phyloP scores from a whole-genome alignment of 2,329 filamentous ascomycete genomes.

The Ascochyta koolunga region DNA sequence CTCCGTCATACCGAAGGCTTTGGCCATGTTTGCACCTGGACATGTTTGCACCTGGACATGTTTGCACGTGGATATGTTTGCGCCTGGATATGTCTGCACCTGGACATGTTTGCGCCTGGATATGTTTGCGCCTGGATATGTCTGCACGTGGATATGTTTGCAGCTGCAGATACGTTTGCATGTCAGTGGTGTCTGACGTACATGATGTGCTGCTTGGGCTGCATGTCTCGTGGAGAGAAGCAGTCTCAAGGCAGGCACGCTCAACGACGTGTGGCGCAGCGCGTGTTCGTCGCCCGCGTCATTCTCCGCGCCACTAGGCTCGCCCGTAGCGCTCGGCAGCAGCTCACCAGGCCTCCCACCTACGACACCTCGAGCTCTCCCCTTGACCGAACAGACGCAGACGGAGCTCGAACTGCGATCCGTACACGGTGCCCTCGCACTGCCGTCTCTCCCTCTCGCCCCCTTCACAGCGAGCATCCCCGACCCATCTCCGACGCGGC shows the following conservation, averaged over 20 bases:
- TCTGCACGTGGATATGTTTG: too few species aligned
- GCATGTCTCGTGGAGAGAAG: too few species aligned
- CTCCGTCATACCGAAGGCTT: not conserved
- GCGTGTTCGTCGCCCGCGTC: constrained; percentile 20
- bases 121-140: too few species aligned
- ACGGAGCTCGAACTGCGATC: not conserved
- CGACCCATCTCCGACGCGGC: not conserved
- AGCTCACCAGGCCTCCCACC: constrained; percentile 28
- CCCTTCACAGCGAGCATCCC: not conserved
- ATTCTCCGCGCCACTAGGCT: constrained; percentile 17
- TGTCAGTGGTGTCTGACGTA: not conserved
- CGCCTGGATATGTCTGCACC: too few species aligned
- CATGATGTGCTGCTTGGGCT: not conserved
- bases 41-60: too few species aligned
- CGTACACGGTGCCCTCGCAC: not conserved
- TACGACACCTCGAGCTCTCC: constrained; percentile 23
- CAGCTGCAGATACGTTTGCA: too few species aligned
- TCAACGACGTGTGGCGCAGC: constrained; percentile 20
- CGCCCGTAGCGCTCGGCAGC: constrained; percentile 11
- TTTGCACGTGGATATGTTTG: too few species aligned
- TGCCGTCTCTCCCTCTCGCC: not conserved
- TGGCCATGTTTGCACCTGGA: not conserved
- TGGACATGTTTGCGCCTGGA: too few species aligned
- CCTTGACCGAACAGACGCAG: constrained; percentile 3
- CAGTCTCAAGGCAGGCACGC: not conserved